Evolutionary conservation across 169 alveolate species (phyloP).

Genomic region (Plasmodium adleri): DNA sequence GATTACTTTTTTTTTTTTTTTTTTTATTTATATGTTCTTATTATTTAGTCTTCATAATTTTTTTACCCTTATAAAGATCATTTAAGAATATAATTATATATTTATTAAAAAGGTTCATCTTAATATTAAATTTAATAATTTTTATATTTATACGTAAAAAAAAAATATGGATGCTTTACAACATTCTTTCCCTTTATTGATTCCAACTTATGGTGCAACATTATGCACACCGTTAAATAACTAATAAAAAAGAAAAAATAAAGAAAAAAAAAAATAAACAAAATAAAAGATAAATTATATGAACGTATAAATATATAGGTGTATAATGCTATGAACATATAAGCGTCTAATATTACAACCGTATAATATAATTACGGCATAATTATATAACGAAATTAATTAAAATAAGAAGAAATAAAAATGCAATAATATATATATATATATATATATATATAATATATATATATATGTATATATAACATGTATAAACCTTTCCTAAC

Average conservation of each 20-base stretch:
- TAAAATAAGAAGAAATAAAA: too few species aligned
- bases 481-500: too few species aligned
- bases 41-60: too few species aligned
- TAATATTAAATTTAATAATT: not conserved
- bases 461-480: too few species aligned
- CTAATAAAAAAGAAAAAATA: not conserved
- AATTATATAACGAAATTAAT: too few species aligned
- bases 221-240: conserved; percentile 10
- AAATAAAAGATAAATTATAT: not conserved
- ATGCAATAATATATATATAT: too few species aligned
- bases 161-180: not conserved
- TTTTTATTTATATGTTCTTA: not conserved
- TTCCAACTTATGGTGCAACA: conserved; percentile 2
- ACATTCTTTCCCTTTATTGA: not conserved
- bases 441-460: too few species aligned
- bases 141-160: not conserved
- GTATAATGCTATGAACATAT: not conserved
- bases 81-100: not conserved
- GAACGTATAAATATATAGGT: not conserved
- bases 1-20: too few species aligned
- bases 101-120: not conserved
- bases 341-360: too few species aligned
- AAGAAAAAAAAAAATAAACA: not conserved
- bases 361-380: too few species aligned
- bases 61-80: not conserved